phyloP scores from a whole-genome alignment of 768 basidiomycete genomes.

The Cubamyces lactineus region DNA sequence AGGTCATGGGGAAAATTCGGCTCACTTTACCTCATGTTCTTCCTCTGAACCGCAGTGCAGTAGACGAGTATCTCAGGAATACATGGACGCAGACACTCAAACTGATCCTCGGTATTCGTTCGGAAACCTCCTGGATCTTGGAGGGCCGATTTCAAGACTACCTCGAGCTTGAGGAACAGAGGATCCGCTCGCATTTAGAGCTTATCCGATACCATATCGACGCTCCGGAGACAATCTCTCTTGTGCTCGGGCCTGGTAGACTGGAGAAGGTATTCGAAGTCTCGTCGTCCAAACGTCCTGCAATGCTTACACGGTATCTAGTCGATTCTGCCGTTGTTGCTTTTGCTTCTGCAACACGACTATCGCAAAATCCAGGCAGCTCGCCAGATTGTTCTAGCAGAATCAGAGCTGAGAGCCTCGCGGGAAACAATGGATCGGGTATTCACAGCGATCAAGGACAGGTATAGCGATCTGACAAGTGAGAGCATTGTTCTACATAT shows the following conservation, averaged over 20 bases:
- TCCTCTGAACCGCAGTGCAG: neutral
- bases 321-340: conserved; percentile 3
- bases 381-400: neutral
- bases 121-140: neutral
- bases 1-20: neutral
- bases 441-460: neutral
- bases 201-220: conserved; percentile 35
- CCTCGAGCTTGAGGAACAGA: conserved; percentile 32
- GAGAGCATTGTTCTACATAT: neutral
- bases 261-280: conserved; percentile 33
- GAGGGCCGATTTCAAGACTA: conserved; percentile 27
- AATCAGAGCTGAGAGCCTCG: neutral
- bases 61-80: neutral
- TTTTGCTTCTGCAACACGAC: conserved; percentile 4
- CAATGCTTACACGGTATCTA: neutral
- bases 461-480: neutral
- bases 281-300: neutral
- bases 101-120: neutral
- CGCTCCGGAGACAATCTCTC: conserved; percentile 32
- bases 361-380: conserved; percentile 2
- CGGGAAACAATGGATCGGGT: neutral
- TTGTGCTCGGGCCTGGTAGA: conserved; percentile 33
- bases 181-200: conserved; percentile 30
- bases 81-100: neutral
- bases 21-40: neutral